Evolutionary conservation across 805 yeast genomes (phyloP).

Genomic region (Yamadazyma akitaensis): DNA sequence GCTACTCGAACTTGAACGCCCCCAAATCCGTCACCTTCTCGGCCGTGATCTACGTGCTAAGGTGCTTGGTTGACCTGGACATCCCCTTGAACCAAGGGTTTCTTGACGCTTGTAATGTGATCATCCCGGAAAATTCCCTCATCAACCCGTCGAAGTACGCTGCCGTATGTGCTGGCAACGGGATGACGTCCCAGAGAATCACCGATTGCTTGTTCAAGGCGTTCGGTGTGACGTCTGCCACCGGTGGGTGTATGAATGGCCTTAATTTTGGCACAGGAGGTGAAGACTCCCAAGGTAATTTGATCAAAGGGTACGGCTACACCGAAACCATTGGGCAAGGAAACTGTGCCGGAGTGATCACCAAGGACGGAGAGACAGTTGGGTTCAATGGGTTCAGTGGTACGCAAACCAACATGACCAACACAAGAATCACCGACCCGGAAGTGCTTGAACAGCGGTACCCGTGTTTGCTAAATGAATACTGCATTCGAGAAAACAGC

Average conservation of each 20-base stretch:
- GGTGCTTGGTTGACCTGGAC: constrained; percentile 78
- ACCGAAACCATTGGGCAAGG: constrained; percentile 19
- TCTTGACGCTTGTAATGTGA: constrained; percentile 16
- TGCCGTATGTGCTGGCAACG: constrained; percentile 21
- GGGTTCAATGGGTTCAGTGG: constrained; percentile 25
- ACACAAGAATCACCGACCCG: constrained; percentile 19
- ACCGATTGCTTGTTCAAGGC: constrained; percentile 21
- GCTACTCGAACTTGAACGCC: constrained; percentile 62
- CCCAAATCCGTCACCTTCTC: constrained; percentile 85
- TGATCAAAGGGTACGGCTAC: constrained; percentile 18
- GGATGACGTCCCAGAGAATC: constrained; percentile 21
- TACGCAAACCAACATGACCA: constrained; percentile 46
- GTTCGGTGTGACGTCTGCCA: constrained; percentile 18
- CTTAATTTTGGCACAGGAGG: constrained; percentile 20
- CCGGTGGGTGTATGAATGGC: constrained; percentile 22
- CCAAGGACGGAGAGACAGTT: constrained; percentile 11
- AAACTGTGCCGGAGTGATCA: constrained; percentile 17
- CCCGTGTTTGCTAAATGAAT: constrained; percentile 16
- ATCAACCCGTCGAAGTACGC: constrained; percentile 19
- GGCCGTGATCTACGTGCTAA: constrained; percentile 78
- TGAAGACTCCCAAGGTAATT: constrained; percentile 14
- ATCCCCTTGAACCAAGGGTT: constrained; percentile 69
- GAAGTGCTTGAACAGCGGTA: constrained; percentile 19
- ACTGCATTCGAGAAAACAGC: constrained; percentile 11
- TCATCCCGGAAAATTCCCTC: constrained; percentile 15